Conservation (phyloP, 495 filamentous ascomycete genomes). For the Penicillium longicatenatum region DNA sequence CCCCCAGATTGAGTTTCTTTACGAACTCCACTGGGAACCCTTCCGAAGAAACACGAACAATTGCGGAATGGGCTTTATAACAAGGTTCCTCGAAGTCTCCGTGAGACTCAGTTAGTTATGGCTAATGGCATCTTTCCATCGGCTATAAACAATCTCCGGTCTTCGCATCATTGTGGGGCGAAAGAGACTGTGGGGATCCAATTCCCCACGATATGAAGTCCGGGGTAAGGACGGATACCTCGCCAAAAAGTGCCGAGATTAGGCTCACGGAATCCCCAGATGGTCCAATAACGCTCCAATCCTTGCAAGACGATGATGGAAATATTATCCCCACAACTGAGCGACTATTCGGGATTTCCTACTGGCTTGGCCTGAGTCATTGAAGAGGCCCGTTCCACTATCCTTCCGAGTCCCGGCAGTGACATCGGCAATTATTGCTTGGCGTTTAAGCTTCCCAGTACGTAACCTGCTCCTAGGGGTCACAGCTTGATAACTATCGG, state of each 20-base stretch:
- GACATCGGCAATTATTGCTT: too few species aligned
- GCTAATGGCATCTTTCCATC: neutral
- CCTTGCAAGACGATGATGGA: neutral
- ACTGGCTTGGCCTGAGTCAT: too few species aligned
- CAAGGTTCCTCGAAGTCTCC: neutral
- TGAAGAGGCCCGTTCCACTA: too few species aligned
- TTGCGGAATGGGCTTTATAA: neutral
- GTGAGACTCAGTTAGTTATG: neutral
- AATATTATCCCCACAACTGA: too few species aligned
- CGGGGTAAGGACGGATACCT: neutral
- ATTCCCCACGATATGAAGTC: constrained; percentile 1
- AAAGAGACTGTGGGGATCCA: neutral
- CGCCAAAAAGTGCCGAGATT: neutral
- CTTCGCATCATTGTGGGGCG: neutral
- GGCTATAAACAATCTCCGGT: neutral
- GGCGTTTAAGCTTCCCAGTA: too few species aligned
- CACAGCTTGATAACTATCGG: too few species aligned
- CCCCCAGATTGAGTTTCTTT: neutral
- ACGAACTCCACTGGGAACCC: neutral
- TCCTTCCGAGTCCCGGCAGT: too few species aligned
- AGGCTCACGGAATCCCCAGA: neutral
- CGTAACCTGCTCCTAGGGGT: too few species aligned
- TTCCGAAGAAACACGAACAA: neutral
- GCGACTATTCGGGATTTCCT: too few species aligned
- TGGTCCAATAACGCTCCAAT: neutral